Evolutionary conservation across 495 filamentous ascomycete genomes (phyloP).

Genomic region (Amorphotheca resinae): DNA sequence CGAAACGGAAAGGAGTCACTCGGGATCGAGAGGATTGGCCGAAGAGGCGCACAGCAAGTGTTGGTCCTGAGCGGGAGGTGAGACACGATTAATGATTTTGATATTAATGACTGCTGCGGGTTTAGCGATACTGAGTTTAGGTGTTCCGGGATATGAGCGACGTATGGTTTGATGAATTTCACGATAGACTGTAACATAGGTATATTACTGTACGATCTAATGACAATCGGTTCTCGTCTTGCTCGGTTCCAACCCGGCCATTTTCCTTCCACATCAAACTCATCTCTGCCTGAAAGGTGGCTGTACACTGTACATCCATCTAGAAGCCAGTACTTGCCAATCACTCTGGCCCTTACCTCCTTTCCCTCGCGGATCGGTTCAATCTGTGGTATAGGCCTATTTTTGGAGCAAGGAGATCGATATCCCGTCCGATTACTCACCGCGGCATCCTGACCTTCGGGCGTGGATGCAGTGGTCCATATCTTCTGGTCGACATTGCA

Average conservation of each 20-base stretch:
- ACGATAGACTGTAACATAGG: neutral
- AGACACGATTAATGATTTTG: neutral
- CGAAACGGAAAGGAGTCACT: slow-evolving; percentile 47
- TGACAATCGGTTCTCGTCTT: neutral
- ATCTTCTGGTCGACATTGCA: slow-evolving; percentile 29
- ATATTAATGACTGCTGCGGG: neutral
- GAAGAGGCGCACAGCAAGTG: slow-evolving; percentile 1
- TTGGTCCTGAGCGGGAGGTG: neutral
- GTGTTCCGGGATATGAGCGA: neutral
- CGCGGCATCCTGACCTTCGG: slow-evolving; percentile 46
- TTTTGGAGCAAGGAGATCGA: slow-evolving; percentile 76
- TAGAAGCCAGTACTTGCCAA: slow-evolving; percentile 71
- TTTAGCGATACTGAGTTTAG: neutral
- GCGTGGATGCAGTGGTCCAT: slow-evolving; percentile 67
- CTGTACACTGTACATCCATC: too few relatives aligned
- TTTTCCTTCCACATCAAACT: too few relatives aligned
- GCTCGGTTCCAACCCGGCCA: too few relatives aligned
- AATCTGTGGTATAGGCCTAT: slow-evolving; percentile 72
- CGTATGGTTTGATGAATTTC: neutral
- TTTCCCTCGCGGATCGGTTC: slow-evolving; percentile 41
- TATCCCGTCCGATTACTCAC: slow-evolving; percentile 50
- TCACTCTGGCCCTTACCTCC: slow-evolving; percentile 77
- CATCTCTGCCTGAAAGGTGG: too few relatives aligned
- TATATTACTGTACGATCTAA: neutral
- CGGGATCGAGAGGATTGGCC: slow-evolving; percentile 47